Percentiles rank a stretch among this genome's conserved stretches.
phyloP scores from a whole-genome alignment of 106 monocot species.

The Agapanthus africanus region DNA sequence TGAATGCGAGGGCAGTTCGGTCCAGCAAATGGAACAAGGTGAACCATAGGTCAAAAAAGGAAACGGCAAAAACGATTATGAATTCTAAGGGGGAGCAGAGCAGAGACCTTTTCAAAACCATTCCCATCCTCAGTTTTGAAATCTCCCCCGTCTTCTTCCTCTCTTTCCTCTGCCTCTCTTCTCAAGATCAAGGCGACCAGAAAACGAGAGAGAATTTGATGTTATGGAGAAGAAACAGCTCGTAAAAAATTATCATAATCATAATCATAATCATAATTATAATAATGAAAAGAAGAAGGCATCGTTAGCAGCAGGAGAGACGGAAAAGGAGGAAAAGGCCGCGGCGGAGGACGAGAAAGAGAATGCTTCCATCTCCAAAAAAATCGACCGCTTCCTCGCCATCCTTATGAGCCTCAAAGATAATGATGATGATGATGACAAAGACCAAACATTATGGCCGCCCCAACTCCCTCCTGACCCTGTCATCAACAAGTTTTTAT shows the following conservation, averaged over 20 bases:
- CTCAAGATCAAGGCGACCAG: no score
- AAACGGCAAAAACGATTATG: background rate
- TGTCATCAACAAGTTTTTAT: background rate
- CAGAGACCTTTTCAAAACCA: no score
- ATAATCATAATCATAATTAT: no score
- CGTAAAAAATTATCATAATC: no score
- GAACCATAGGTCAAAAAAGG: no score
- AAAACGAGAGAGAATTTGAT: no score
- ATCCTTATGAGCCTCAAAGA: background rate
- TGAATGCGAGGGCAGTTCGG: background rate
- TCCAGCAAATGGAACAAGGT: background rate
- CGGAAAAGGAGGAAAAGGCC: no score
- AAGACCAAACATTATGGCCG: background rate
- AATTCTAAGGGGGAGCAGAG: no score
- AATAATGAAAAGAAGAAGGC: no score
- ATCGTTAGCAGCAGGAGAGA: background rate
- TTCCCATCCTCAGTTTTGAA: background rate
- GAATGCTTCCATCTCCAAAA: background rate
- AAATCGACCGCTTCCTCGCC: slow-evolving; percentile 8
- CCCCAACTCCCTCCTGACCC: background rate
- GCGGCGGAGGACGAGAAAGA: background rate
- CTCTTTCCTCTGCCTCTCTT: no score
- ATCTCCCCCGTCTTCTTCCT: no score
- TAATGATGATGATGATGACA: background rate
- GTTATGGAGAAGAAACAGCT: background rate